These are phyloP conservation scores for Talaromyces rugulosus DNA, from an alignment of 2,329 filamentous ascomycete genomes.

Conservation along the genomic window DNA sequence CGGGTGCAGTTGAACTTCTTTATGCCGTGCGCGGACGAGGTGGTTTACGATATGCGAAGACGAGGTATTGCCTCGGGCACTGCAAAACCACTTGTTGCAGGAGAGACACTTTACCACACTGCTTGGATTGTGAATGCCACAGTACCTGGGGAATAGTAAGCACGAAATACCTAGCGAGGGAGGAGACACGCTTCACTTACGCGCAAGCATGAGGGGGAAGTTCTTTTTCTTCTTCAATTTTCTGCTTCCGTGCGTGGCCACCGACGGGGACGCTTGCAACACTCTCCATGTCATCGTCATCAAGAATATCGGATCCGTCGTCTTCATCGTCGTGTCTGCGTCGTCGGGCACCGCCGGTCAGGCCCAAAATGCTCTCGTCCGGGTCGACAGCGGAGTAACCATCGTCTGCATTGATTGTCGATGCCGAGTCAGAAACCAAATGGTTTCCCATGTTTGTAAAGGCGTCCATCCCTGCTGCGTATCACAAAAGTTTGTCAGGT, in stretches of 20 bases:
- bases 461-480: constrained; percentile 53
- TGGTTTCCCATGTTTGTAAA: constrained; percentile 87
- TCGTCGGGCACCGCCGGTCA: constrained; percentile 49
- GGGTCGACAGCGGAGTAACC: constrained; percentile 70
- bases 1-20: constrained; percentile 96
- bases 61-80: constrained; percentile 90
- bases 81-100: constrained; percentile 99
- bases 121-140: constrained; percentile 91
- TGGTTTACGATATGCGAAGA: constrained; percentile 99
- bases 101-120: constrained; percentile 94
- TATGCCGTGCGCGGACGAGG: constrained; percentile 92
- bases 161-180: background rate
- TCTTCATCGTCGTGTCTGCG: constrained; percentile 83
- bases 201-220: constrained; percentile 93
- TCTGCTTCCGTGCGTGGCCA: constrained; percentile 60
- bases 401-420: constrained; percentile 81
- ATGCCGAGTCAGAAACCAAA: constrained; percentile 75
- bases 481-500: constrained; percentile 15
- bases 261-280: constrained; percentile 78
- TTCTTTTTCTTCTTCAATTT: constrained; percentile 78
- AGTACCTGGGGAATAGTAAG: constrained; percentile 60
- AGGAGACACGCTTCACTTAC: constrained; percentile 53
- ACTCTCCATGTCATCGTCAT: constrained; percentile 74
- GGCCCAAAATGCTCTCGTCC: constrained; percentile 75
- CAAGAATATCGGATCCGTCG: constrained; percentile 76